These are phyloP conservation scores for Raffaelea ambrosiae DNA, from an alignment of 2,329 filamentous ascomycete species.

Conservation along the genomic window DNA sequence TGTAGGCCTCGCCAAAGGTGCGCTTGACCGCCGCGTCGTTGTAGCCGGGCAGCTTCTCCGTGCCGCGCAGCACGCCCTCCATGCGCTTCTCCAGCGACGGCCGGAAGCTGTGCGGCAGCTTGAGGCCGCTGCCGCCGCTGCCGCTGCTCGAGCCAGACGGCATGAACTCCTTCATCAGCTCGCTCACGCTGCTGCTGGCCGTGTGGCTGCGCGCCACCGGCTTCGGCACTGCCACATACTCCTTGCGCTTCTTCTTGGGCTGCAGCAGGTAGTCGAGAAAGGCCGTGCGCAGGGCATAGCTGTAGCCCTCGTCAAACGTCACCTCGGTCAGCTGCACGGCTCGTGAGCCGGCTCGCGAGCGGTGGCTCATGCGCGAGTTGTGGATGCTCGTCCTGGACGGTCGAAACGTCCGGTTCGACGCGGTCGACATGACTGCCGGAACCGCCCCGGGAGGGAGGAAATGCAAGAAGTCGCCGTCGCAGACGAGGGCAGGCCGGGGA, in stretches of 20 bases:
- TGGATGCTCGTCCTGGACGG: slow-evolving; percentile 36
- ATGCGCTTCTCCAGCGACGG: slow-evolving; percentile 58
- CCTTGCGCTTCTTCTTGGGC: slow-evolving; percentile 79
- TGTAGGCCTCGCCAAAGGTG: slow-evolving; percentile 91
- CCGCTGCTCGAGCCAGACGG: slow-evolving; percentile 26
- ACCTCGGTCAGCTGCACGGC: slow-evolving; percentile 32
- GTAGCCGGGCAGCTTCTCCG: slow-evolving; percentile 78
- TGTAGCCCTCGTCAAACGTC: slow-evolving; percentile 75
- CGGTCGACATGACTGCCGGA: slow-evolving; percentile 39
- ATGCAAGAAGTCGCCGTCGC: too few species aligned
- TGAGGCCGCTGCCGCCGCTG: slow-evolving; percentile 46
- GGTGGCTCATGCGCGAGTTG: slow-evolving; percentile 31
- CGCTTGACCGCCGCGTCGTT: slow-evolving; percentile 85
- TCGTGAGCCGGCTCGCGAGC: slow-evolving; percentile 35
- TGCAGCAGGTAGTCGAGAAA: slow-evolving; percentile 91
- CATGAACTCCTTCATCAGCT: slow-evolving; percentile 81
- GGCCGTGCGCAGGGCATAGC: slow-evolving; percentile 80
- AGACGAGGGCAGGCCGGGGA: neutral
- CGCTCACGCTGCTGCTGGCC: slow-evolving; percentile 62
- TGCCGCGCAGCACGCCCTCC: slow-evolving; percentile 70
- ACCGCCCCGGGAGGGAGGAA: too few species aligned
- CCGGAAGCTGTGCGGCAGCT: slow-evolving; percentile 50
- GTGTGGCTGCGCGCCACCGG: slow-evolving; percentile 6
- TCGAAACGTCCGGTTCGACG: slow-evolving; percentile 38
- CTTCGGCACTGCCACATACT: slow-evolving; percentile 61